Conservation (phyloP, 768 basidiomycete genomes). For the Leccinum imitatum region DNA sequence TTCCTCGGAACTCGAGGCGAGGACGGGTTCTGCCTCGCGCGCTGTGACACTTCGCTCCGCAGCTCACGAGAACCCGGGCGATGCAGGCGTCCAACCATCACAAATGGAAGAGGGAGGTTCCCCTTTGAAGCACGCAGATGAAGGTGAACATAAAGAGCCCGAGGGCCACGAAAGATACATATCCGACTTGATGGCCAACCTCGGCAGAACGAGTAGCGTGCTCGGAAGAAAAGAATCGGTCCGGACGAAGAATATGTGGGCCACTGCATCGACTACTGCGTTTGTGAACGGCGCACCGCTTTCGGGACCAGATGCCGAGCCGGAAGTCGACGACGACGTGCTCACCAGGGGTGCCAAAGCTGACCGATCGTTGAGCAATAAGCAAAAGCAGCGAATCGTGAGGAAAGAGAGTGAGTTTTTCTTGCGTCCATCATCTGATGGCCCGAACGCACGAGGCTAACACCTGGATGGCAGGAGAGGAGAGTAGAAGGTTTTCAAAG, state of each 20-base stretch:
- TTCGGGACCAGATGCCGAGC: conserved; percentile 45
- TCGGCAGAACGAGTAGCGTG: not conserved
- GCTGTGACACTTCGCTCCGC: not conserved
- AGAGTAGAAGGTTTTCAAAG: conserved; percentile 61
- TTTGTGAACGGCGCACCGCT: conserved; percentile 58
- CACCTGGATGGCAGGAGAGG: conserved; percentile 42
- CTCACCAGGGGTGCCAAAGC: conserved; percentile 46
- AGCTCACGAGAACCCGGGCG: not conserved
- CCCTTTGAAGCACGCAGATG: not conserved
- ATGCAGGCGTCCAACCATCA: not conserved
- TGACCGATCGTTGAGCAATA: conserved; percentile 46
- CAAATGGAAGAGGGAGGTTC: not conserved
- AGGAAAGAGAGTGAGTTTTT: conserved; percentile 50
- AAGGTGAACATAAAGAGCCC: conserved; percentile 5
- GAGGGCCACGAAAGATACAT: conserved; percentile 5
- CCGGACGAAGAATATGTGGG: conserved; percentile 20
- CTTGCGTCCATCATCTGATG: not conserved
- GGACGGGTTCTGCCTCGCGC: not conserved
- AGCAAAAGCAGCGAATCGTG: conserved; percentile 49
- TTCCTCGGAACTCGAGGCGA: not conserved
- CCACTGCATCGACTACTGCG: conserved; percentile 23
- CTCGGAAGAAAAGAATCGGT: conserved; percentile 23
- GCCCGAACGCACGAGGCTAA: not conserved
- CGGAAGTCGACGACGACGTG: conserved; percentile 41
- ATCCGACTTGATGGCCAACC: not conserved